phyloP scores from a whole-genome alignment of 2,329 filamentous ascomycete genomes.

The Diaporthe velutina region DNA sequence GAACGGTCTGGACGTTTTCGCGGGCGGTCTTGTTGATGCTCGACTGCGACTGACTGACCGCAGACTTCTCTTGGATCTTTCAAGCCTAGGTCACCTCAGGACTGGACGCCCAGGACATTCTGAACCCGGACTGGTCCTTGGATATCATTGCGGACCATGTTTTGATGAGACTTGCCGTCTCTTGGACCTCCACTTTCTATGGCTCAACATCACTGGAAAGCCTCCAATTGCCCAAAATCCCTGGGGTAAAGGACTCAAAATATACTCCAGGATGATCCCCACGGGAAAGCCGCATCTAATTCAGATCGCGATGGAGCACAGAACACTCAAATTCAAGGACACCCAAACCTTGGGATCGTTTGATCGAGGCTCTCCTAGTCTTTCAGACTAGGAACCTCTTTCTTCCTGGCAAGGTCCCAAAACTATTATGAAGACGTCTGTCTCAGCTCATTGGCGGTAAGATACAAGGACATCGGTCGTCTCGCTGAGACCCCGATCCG shows the following conservation, averaged over 20 bases:
- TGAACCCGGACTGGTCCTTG: not conserved
- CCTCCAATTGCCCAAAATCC: not conserved
- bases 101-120: conserved; percentile 14
- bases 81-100: not conserved
- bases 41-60: conserved; percentile 30
- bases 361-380: conserved; percentile 24
- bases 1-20: conserved; percentile 3
- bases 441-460: conserved; percentile 35
- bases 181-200: not conserved
- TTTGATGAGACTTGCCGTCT: conserved; percentile 33
- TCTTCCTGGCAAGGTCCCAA: not conserved
- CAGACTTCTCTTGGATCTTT: conserved; percentile 12
- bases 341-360: not conserved
- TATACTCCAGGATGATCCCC: conserved; percentile 1
- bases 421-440: conserved; percentile 16
- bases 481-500: conserved; percentile 32
- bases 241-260: not conserved
- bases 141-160: conserved; percentile 7
- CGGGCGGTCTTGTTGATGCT: conserved; percentile 11
- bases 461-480: conserved; percentile 21
- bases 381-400: conserved; percentile 10
- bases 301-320: conserved; percentile 32
- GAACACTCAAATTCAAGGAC: conserved; percentile 16
- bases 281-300: not conserved
- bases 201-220: not conserved